Evolutionary conservation across 2,329 filamentous ascomycete species (phyloP).

Genomic region (Diaporthe destruens): DNA sequence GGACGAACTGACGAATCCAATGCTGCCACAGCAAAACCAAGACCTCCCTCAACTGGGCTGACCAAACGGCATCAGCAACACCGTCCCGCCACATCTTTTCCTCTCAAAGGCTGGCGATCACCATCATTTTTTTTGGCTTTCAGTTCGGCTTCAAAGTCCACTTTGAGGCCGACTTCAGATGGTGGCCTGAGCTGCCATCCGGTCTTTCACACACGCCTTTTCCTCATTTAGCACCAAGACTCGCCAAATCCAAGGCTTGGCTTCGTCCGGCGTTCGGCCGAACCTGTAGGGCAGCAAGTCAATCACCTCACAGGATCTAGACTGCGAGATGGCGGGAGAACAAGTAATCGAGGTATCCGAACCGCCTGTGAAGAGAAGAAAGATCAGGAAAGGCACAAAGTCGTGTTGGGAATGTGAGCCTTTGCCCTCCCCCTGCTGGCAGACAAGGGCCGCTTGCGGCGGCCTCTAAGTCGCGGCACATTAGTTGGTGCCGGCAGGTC

Average conservation of each 20-base stretch:
- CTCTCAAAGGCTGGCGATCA: conserved; percentile 12
- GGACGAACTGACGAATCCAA: conserved; percentile 28
- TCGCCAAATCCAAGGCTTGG: background rate
- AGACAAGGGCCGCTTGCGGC: background rate
- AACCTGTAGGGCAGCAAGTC: conserved; percentile 7
- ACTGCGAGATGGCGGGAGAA: conserved; percentile 26
- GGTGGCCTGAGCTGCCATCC: background rate
- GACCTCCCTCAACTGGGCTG: conserved; percentile 32
- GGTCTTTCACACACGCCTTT: background rate
- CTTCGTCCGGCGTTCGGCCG: conserved; percentile 40
- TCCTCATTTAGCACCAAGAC: background rate
- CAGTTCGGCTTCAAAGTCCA: background rate
- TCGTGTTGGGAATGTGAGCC: conserved; percentile 67
- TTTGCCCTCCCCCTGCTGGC: background rate
- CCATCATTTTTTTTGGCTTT: background rate
- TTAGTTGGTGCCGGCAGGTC: too few relatives aligned
- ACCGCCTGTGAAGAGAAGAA: conserved; percentile 54
- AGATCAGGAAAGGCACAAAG: conserved; percentile 65
- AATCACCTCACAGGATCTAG: background rate
- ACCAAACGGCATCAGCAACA: conserved; percentile 30
- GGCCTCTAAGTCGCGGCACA: background rate
- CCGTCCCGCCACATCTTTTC: conserved; percentile 9
- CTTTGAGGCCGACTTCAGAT: background rate
- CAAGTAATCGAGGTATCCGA: conserved; percentile 33
- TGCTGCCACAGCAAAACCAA: background rate